Conservation (phyloP, 352 stramenopile species). For the Phytophthora tentaculata region DNA sequence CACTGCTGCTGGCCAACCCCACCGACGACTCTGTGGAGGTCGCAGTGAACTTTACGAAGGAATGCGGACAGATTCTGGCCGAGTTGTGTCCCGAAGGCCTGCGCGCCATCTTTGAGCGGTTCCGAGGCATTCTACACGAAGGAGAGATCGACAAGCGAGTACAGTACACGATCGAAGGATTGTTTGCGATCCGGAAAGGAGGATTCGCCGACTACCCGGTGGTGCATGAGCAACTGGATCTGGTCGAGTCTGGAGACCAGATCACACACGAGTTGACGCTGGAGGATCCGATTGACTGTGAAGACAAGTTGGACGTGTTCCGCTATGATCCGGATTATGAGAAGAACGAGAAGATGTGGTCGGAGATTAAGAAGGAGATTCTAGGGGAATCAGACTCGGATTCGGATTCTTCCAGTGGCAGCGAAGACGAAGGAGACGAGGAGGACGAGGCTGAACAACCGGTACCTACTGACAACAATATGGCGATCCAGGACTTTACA, state of each 20-base stretch:
- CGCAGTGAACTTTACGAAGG: constrained; percentile 97
- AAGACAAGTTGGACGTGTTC: constrained; percentile 98
- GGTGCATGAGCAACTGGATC: constrained; percentile 94
- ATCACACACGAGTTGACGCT: constrained; percentile 98
- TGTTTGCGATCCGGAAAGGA: constrained; percentile 97
- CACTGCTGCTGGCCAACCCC: constrained; percentile 95
- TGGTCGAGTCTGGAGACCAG: constrained; percentile 98
- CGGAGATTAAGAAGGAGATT: constrained; percentile 96
- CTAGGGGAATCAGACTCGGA: constrained; percentile 93
- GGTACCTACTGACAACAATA: constrained; percentile 29
- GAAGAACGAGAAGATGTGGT: constrained; percentile 97
- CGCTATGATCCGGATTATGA: constrained; percentile 94
- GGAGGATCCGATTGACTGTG: constrained; percentile 96
- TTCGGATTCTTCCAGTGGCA: constrained; percentile 60
- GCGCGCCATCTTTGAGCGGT: constrained; percentile 97
- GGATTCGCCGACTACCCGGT: constrained; percentile 96
- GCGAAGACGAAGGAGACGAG: constrained; percentile 62
- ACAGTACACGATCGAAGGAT: constrained; percentile 98
- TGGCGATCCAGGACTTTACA: constrained; percentile 96
- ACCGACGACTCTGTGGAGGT: constrained; percentile 99
- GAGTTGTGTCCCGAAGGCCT: constrained; percentile 91
- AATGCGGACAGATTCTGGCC: constrained; percentile 91
- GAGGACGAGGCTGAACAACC: constrained; percentile 41
- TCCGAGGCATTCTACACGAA: constrained; percentile 98
- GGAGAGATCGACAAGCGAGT: constrained; percentile 97